Evolutionary conservation across 192 early-diverging fungal species (phyloP).

Genomic region (Coemansia sp.): DNA sequence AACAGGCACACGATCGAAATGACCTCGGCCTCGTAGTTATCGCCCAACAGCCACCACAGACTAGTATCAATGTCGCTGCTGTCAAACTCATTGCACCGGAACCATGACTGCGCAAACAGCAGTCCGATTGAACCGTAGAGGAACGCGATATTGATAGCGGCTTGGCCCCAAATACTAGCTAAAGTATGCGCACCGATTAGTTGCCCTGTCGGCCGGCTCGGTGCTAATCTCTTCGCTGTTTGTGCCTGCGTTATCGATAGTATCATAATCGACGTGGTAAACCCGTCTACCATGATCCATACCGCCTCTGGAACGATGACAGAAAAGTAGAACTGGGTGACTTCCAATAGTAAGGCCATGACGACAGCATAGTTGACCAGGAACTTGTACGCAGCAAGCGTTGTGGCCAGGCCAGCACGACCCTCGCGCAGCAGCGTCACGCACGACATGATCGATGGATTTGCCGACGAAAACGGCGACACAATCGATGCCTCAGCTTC

Average conservation of each 20-base stretch:
- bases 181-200: constrained; percentile 65
- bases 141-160: constrained; percentile 61
- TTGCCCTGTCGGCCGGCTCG: constrained; percentile 59
- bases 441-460: not conserved
- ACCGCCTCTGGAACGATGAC: constrained; percentile 56
- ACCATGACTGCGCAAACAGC: constrained; percentile 54
- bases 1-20: constrained; percentile 59
- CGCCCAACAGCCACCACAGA: constrained; percentile 70
- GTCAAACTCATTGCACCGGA: constrained; percentile 41
- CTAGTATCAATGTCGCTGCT: constrained; percentile 55
- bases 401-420: constrained; percentile 51
- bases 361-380: constrained; percentile 61
- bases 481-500: not conserved
- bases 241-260: constrained; percentile 52
- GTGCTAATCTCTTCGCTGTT: constrained; percentile 47
- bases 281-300: constrained; percentile 70
- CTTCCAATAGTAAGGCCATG: constrained; percentile 49
- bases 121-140: constrained; percentile 23
- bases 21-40: constrained; percentile 66
- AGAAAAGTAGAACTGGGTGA: constrained; percentile 62
- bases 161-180: constrained; percentile 56
- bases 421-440: not conserved
- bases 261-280: constrained; percentile 54
- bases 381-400: constrained; percentile 64
- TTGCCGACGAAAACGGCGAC: not conserved